Conservation (phyloP, 2,329 filamentous ascomycete genomes). For the Chrysoporthe cubensis region DNA sequence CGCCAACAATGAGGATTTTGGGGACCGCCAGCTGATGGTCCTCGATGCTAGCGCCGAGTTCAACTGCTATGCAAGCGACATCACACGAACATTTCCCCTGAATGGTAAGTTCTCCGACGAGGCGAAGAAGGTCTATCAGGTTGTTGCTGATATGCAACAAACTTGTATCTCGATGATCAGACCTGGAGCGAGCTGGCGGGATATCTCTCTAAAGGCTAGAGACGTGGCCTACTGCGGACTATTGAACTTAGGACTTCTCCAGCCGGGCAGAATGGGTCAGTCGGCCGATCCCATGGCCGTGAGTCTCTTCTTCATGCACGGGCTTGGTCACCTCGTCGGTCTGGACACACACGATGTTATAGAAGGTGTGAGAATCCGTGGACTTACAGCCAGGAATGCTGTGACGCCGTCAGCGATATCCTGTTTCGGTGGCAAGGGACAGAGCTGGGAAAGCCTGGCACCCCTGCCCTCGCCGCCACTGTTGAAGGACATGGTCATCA, state of each 20-base stretch:
- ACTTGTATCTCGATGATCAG: constrained; percentile 70
- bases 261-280: constrained; percentile 57
- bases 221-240: constrained; percentile 73
- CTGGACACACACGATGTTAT: constrained; percentile 35
- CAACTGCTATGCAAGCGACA: constrained; percentile 83
- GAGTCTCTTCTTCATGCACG: constrained; percentile 75
- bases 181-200: constrained; percentile 71
- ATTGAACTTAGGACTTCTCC: constrained; percentile 71
- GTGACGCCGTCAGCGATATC: constrained; percentile 8
- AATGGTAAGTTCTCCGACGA: constrained; percentile 70
- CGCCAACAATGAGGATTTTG: constrained; percentile 74
- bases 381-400: constrained; percentile 5
- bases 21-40: constrained; percentile 73
- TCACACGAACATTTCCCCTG: constrained; percentile 86
- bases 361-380: constrained; percentile 18
- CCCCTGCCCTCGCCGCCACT: constrained; percentile 43
- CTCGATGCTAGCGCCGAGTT: constrained; percentile 90
- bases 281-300: constrained; percentile 60
- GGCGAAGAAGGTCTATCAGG: constrained; percentile 72
- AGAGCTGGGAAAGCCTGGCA: constrained; percentile 37
- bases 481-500: constrained; percentile 70
- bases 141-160: constrained; percentile 82
- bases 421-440: constrained; percentile 17
- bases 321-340: constrained; percentile 71
- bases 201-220: constrained; percentile 74